Evolutionary conservation across 768 basidiomycete genomes (phyloP).

Genomic region (Chlorophyllum brunneum): DNA sequence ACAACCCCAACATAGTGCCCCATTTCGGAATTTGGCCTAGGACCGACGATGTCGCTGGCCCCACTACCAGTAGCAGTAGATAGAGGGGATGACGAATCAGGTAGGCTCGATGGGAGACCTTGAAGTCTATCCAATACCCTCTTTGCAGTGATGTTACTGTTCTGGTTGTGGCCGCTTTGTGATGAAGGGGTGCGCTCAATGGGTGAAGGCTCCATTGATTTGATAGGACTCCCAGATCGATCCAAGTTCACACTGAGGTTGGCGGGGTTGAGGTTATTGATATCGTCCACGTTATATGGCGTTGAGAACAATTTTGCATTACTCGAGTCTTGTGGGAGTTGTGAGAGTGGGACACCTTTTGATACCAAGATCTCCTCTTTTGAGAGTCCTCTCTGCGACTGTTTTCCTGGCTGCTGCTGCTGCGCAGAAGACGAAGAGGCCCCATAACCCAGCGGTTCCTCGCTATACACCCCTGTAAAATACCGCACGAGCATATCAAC

Average conservation of each 20-base stretch:
- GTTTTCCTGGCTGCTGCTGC: slow-evolving; percentile 20
- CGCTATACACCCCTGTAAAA: slow-evolving; percentile 76
- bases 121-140: slow-evolving; percentile 33
- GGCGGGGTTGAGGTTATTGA: slow-evolving; percentile 12
- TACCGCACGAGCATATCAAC: slow-evolving; percentile 91
- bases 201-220: slow-evolving; percentile 46
- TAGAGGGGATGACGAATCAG: slow-evolving; percentile 60
- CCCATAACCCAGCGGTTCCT: slow-evolving; percentile 46
- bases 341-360: slow-evolving; percentile 52
- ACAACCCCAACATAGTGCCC: slow-evolving; percentile 71
- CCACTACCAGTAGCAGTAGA: slow-evolving; percentile 44
- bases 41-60: slow-evolving; percentile 33
- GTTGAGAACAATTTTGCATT: slow-evolving; percentile 60
- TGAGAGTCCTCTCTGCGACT: slow-evolving; percentile 38
- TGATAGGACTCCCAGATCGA: slow-evolving; percentile 52
- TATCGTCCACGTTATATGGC: slow-evolving; percentile 34
- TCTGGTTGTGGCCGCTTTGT: slow-evolving; percentile 19
- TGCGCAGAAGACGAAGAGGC: slow-evolving; percentile 21
- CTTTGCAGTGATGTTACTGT: slow-evolving; percentile 22
- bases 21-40: slow-evolving; percentile 76
- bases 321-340: slow-evolving; percentile 47
- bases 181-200: slow-evolving; percentile 35
- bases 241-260: background rate
- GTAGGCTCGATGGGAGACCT: slow-evolving; percentile 47
- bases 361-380: slow-evolving; percentile 55